Percentiles rank a stretch among this genome's conserved stretches.
These are phyloP conservation scores for Polysphondylium violaceum DNA, from an alignment of 78 protist species.

Conservation along the genomic window DNA sequence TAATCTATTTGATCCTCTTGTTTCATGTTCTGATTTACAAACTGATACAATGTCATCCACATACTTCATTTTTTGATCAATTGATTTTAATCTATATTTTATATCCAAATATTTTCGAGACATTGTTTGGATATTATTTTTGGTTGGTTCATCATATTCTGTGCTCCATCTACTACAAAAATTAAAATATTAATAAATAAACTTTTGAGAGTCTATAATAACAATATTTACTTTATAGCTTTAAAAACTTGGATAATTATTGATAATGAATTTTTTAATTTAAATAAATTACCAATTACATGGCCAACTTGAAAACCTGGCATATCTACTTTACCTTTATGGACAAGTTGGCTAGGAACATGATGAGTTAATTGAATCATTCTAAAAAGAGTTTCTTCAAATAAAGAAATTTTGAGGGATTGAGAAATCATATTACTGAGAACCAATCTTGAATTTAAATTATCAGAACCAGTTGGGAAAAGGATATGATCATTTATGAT, in stretches of 20 bases:
- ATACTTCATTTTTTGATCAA: slow-evolving; percentile 1
- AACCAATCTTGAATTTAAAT: neutral
- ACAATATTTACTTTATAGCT: neutral
- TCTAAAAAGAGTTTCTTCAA: slow-evolving; percentile 41
- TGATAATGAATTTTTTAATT: slow-evolving; percentile 20
- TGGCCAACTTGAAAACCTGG: neutral
- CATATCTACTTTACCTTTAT: slow-evolving; percentile 15
- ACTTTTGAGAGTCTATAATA: neutral
- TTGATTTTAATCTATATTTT: slow-evolving; percentile 11
- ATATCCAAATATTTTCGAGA: slow-evolving; percentile 41
- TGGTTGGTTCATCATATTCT: neutral
- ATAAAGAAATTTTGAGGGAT: slow-evolving; percentile 17
- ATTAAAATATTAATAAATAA: neutral
- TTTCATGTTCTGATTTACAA: slow-evolving; percentile 47
- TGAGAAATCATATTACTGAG: slow-evolving; percentile 37
- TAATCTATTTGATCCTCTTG: slow-evolving; percentile 27
- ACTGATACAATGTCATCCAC: slow-evolving; percentile 12
- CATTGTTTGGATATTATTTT: neutral
- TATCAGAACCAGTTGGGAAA: neutral
- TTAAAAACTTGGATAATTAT: neutral
- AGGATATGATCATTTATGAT: slow-evolving; percentile 33
- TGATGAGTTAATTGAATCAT: neutral
- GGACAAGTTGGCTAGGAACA: slow-evolving; percentile 12
- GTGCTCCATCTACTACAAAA: neutral
- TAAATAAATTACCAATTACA: slow-evolving; percentile 13